Conservation (phyloP, 805 yeast genomes). For the Ogataea zsoltii region DNA sequence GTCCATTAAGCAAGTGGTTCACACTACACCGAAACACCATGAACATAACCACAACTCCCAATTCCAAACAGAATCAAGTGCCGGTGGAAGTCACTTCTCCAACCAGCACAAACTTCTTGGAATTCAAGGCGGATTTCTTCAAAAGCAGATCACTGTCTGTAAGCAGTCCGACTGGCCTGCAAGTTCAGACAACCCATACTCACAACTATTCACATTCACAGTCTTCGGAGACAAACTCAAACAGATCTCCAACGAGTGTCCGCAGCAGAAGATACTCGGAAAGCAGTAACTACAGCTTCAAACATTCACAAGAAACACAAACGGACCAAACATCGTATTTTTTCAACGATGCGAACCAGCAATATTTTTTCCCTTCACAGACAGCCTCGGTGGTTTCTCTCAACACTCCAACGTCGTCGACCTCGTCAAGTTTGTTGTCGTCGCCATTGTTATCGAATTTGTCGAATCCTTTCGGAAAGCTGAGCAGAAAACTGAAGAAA, state of each 20-base stretch:
- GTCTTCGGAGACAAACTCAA: constrained; percentile 9
- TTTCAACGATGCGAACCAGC: constrained; percentile 1
- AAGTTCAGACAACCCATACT: background rate
- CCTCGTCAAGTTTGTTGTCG: constrained; percentile 9
- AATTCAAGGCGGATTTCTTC: constrained; percentile 22
- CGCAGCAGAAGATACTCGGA: constrained; percentile 11
- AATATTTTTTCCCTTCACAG: background rate
- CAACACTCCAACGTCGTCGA: constrained; percentile 8
- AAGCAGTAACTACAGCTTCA: constrained; percentile 10
- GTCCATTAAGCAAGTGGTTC: background rate
- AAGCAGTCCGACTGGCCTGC: constrained; percentile 8
- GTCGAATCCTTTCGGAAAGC: constrained; percentile 16
- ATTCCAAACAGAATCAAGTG: background rate
- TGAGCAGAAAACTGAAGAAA: constrained; percentile 16
- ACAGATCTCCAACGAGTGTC: constrained; percentile 10
- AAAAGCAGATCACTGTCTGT: constrained; percentile 19
- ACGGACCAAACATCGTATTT: background rate
- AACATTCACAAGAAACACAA: background rate
- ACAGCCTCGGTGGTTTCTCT: background rate
- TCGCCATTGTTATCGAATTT: constrained; percentile 9
- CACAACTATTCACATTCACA: constrained; percentile 2
- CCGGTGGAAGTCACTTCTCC: background rate
- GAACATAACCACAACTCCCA: constrained; percentile 12
- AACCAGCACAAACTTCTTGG: constrained; percentile 13
- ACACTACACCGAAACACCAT: constrained; percentile 1